These are phyloP conservation scores for Apiospora rasikravindrae DNA, from an alignment of 2,329 filamentous ascomycete species.

Conservation along the genomic window DNA sequence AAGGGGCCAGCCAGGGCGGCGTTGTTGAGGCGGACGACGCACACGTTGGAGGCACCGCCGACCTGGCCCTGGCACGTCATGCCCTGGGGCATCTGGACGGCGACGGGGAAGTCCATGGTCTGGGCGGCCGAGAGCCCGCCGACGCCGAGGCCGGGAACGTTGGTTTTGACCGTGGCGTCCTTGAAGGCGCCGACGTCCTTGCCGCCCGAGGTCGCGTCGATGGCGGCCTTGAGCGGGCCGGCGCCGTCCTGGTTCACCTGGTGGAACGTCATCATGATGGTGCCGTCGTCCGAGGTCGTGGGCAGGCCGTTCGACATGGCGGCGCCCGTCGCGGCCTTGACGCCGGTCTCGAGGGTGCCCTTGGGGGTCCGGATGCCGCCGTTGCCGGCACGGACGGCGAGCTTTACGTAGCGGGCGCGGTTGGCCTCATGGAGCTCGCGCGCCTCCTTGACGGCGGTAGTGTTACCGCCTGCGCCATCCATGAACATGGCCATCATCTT, in stretches of 20 bases:
- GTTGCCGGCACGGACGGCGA: slow-evolving; percentile 31
- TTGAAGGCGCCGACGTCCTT: slow-evolving; percentile 63
- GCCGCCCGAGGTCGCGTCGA: slow-evolving; percentile 66
- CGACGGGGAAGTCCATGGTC: slow-evolving; percentile 66
- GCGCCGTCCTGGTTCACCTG: slow-evolving; percentile 73
- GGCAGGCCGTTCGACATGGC: slow-evolving; percentile 60
- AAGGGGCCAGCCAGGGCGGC: slow-evolving; percentile 65
- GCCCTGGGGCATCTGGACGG: slow-evolving; percentile 65
- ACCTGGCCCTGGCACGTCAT: slow-evolving; percentile 66
- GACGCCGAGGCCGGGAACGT: slow-evolving; percentile 61
- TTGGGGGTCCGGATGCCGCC: slow-evolving; percentile 37
- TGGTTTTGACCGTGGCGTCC: slow-evolving; percentile 57
- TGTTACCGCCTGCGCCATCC: slow-evolving; percentile 44
- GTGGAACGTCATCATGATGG: slow-evolving; percentile 65
- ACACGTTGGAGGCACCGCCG: slow-evolving; percentile 65
- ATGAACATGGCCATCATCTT: slow-evolving; percentile 63
- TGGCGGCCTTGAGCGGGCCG: slow-evolving; percentile 61
- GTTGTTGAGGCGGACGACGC: slow-evolving; percentile 67
- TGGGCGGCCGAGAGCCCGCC: slow-evolving; percentile 61
- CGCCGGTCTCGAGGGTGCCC: slow-evolving; percentile 42
- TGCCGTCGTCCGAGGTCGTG: slow-evolving; percentile 62
- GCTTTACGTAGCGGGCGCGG: slow-evolving; percentile 34
- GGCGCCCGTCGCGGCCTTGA: slow-evolving; percentile 50
- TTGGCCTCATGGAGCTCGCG: slow-evolving; percentile 24
- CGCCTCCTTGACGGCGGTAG: slow-evolving; percentile 31